Evolutionary conservation across 148 eudicot species (phyloP).

Genomic region (Fallopia convolvulus): DNA sequence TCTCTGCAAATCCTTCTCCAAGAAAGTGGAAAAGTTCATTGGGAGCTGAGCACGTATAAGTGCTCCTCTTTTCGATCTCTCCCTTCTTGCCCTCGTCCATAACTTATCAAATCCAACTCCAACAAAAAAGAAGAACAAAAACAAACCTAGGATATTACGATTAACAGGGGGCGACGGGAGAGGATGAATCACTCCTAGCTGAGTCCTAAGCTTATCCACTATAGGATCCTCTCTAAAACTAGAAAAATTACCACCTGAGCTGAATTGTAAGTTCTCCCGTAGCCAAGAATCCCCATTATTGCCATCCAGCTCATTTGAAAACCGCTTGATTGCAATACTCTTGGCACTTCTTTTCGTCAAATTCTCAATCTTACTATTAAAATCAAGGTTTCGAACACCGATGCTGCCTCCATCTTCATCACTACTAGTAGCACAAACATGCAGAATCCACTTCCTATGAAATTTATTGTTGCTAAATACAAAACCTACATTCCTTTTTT

Average conservation of each 20-base stretch:
- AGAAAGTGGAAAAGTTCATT: conserved; percentile 49
- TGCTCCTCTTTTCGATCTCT: conserved; percentile 23
- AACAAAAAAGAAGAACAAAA: conserved; percentile 81
- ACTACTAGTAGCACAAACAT: conserved; percentile 25
- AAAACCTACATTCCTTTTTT: conserved; percentile 16
- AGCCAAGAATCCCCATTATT: conserved; percentile 16
- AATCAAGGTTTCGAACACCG: conserved; percentile 32
- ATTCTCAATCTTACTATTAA: conserved; percentile 28
- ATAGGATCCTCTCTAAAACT: conserved; percentile 73
- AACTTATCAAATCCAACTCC: conserved; percentile 84
- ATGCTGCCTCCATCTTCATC: conserved; percentile 11
- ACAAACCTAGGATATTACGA: conserved; percentile 50
- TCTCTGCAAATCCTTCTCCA: conserved; percentile 90
- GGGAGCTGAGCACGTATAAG: conserved; percentile 59
- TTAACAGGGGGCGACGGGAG: conserved; percentile 75
- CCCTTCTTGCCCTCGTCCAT: conserved; percentile 63
- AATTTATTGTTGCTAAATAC: conserved; percentile 4
- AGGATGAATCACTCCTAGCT: conserved; percentile 81
- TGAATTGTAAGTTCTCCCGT: conserved; percentile 30
- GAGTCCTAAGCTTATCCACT: conserved; percentile 84
- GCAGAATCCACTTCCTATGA: conserved; percentile 11
- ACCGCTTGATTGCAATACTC: conserved; percentile 32
- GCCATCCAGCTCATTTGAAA: conserved; percentile 34
- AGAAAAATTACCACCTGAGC: conserved; percentile 26
- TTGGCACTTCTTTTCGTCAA: conserved; percentile 42